phyloP scores from a whole-genome alignment of 2,329 filamentous ascomycete genomes.

The Chaetomium strumarium region DNA sequence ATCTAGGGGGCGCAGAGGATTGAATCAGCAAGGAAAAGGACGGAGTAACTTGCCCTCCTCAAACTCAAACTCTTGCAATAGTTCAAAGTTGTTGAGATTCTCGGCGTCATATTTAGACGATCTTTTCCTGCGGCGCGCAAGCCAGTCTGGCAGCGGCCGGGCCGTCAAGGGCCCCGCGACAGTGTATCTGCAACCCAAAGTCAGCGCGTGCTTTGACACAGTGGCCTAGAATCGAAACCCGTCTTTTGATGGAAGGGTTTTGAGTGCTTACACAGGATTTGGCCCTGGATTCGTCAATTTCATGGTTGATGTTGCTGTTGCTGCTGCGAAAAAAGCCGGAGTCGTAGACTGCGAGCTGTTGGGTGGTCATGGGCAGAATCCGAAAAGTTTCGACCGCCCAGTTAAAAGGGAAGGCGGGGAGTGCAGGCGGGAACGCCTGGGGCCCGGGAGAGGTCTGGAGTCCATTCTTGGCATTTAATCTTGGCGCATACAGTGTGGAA shows the following conservation, averaged over 20 bases:
- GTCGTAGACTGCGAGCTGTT: slow-evolving; percentile 10
- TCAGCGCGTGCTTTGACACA: slow-evolving; percentile 38
- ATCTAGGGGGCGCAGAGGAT: not conserved
- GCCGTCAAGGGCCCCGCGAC: slow-evolving; percentile 87
- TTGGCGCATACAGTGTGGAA: not conserved
- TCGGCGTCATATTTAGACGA: slow-evolving; percentile 89
- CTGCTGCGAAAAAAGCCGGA: slow-evolving; percentile 6
- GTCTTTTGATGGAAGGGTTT: not conserved
- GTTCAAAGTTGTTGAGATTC: slow-evolving; percentile 87
- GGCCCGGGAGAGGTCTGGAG: not conserved
- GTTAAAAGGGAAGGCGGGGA: slow-evolving; percentile 21
- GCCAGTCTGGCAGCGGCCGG: slow-evolving; percentile 89
- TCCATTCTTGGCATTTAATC: not conserved
- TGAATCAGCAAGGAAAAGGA: not conserved
- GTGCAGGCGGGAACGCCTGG: not conserved
- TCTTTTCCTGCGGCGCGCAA: slow-evolving; percentile 80
- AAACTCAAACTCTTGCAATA: slow-evolving; percentile 96
- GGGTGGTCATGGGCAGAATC: slow-evolving; percentile 12
- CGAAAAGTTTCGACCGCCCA: slow-evolving; percentile 17
- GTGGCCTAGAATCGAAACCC: not conserved
- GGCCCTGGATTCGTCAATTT: slow-evolving; percentile 76
- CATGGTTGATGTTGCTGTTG: slow-evolving; percentile 43
- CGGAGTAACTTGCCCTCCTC: slow-evolving; percentile 41
- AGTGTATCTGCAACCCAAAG: slow-evolving; percentile 62
- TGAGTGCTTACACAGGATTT: slow-evolving; percentile 23